Evolutionary conservation across 2,329 filamentous ascomycete species (phyloP).

Genomic region (Sarocladiaceae sp.): DNA sequence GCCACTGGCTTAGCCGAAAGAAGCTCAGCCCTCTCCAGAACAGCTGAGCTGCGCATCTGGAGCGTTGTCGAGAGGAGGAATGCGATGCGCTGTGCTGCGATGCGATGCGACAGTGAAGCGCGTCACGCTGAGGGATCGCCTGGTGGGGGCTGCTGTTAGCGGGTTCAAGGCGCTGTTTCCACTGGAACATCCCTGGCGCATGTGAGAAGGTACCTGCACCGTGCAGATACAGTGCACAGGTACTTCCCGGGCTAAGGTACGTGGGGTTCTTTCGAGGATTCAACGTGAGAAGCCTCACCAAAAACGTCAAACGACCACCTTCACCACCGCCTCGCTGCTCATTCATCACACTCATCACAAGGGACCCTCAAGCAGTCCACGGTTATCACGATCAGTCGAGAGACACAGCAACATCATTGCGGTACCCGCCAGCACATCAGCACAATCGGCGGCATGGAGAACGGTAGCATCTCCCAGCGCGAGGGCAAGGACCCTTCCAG

Average conservation of each 20-base stretch:
- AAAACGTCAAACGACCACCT: slow-evolving; percentile 8
- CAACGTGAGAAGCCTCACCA: background rate
- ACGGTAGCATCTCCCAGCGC: slow-evolving; percentile 53
- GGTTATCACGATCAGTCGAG: slow-evolving; percentile 11
- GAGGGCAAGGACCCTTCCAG: slow-evolving; percentile 89
- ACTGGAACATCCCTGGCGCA: background rate
- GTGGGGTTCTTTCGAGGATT: background rate
- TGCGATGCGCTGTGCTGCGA: background rate
- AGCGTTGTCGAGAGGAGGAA: background rate
- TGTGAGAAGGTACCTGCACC: background rate
- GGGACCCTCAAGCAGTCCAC: slow-evolving; percentile 13
- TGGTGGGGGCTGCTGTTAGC: slow-evolving; percentile 5
- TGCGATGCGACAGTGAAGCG: slow-evolving; percentile 7
- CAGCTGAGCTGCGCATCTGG: background rate
- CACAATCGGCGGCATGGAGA: slow-evolving; percentile 58
- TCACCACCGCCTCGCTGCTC: background rate
- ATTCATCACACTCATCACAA: background rate
- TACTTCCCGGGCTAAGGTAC: background rate
- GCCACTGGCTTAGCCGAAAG: background rate
- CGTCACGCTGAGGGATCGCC: background rate
- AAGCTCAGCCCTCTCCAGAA: background rate
- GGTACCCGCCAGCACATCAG: background rate
- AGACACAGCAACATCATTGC: slow-evolving; percentile 2
- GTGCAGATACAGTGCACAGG: background rate
- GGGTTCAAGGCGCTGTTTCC: background rate